Evolutionary conservation across 345 rosid genomes (phyloP), one percentile per base, ranked within the genome.

Genomic region (Carallia pectinifolia): DNA sequence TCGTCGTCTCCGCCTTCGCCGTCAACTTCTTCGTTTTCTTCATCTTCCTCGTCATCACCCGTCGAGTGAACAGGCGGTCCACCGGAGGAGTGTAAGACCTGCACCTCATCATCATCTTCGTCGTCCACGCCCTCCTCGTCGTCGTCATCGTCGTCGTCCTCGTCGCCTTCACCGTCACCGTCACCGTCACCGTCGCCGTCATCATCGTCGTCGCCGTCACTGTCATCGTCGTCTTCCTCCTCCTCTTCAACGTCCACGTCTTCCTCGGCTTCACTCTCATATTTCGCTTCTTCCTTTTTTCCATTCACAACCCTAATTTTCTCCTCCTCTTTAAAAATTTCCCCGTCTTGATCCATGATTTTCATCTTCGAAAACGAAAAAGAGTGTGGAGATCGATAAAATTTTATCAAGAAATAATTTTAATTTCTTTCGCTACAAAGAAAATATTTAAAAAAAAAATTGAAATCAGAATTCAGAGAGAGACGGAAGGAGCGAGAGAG

Each of bases 31-130:
- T 81, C 90, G 0, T 78, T 89, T 5, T 79, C 93, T 0, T 72
- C 88, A 0, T 81, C 93, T 1, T 84, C 86, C 0, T 80, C 94
- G 0, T 88, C 93, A 16, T 88, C 93, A 30, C 85, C 87, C 0
- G 64, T 87, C 2, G 85, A 61, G 30, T 66, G 81, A 17, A 81
- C 86, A 31, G 83, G 86, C 58, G 88, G 93, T 15, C 82, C 89
- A 68, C 75, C 83, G 13, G 90, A 74, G 2, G 89, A 84, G 72
- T 78, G 85, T 61, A 89, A 53, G 59, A 82, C 83, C 81, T 84
- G 90, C 61, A 79, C 91, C 7, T 72, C 76, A 0, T 83, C 92
- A 0, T 81, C 93, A 0, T 77, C 90, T 1, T 74, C 83, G 16
- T 67, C 86, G 0, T 71, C 87, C 0, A 69, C 86, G 0, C 77